Percentiles rank a stretch among this genome's conserved stretches.
Conservation (phyloP, 2,329 filamentous ascomycete species). For the Fusarium setosum region DNA sequence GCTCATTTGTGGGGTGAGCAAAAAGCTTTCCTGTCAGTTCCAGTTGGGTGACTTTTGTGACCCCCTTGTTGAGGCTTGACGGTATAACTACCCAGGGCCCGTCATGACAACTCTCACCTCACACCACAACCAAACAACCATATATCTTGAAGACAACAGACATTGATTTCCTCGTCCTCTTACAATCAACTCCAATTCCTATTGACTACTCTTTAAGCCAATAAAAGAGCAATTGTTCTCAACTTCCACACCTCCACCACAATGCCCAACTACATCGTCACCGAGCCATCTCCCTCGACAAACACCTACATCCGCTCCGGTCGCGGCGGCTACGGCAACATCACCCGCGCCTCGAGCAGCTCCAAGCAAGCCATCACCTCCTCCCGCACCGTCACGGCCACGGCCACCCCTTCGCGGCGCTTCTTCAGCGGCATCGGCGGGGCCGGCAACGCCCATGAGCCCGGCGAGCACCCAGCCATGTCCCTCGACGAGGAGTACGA, state of each 20-base stretch:
- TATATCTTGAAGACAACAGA: not conserved
- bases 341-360: slow-evolving; percentile 60
- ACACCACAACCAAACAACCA: not conserved
- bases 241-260: slow-evolving; percentile 14
- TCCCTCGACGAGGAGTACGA: slow-evolving; percentile 60
- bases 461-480: slow-evolving; percentile 58
- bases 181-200: not conserved
- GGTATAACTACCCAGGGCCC: slow-evolving; percentile 40
- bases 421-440: slow-evolving; percentile 76
- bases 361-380: slow-evolving; percentile 50
- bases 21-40: slow-evolving; percentile 30
- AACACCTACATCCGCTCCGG: slow-evolving; percentile 59
- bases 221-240: slow-evolving; percentile 4
- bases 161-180: not conserved
- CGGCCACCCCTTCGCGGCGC: slow-evolving; percentile 54
- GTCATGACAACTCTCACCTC: slow-evolving; percentile 31
- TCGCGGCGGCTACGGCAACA: slow-evolving; percentile 68
- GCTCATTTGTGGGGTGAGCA: slow-evolving; percentile 41
- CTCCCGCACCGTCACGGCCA: slow-evolving; percentile 59
- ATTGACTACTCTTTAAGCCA: not conserved
- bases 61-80: slow-evolving; percentile 7
- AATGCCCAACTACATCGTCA: slow-evolving; percentile 49
- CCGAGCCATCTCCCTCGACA: slow-evolving; percentile 47
- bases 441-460: slow-evolving; percentile 70
- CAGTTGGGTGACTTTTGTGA: slow-evolving; percentile 29